Evolutionary conservation across 1,139 yeast species (phyloP), one percentile per base, ranked within the genome.

Genomic region (Debaryomyces coudertii): DNA sequence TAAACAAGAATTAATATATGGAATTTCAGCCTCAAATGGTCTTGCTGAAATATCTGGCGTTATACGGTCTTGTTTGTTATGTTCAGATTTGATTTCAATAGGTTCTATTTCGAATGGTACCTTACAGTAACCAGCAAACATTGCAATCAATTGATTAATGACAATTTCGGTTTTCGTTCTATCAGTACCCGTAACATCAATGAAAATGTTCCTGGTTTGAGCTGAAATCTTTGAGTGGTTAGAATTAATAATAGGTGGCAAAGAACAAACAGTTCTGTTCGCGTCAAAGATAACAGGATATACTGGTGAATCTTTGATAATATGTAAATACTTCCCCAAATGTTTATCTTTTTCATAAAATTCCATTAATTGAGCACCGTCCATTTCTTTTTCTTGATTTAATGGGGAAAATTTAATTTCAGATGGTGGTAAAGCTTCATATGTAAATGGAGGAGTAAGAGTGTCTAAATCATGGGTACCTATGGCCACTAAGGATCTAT

Each of bases 191-290:
- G 99, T 92, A 48, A 90, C 82, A 56, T 95, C 99, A 58, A 95
- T 84, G 70, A 93, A 90, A 51, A 95, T 88, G 60, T 95, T 90
- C 59, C 75, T 84, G 50, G 99, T 92, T 52, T 89, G 78, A 54
- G 90, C 69, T 27, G 95, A 77, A 59, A 95, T 90, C 72, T 95
- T 95, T 47, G 97, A 87, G 62, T 79, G 89, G 62, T 95, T 86
- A 31, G 96, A 87, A 74, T 95, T 95, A 74, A 95, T 95, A 63
- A 95, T 87, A 53, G 99, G 99, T 42, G 99, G 99, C 73, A 95
- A 70, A 9, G 98, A 92, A 59, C 95, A 85, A 47, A 95, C 96
- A 11, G 81, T 79, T 62, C 87, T 80, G 42, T 84, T 77, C 45
- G 86, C 71, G 68, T 93, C 99, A 57, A 85, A 79, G 61, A 93